Conservation (phyloP, 2,329 filamentous ascomycete species). For the Blumeria hordei region DNA sequence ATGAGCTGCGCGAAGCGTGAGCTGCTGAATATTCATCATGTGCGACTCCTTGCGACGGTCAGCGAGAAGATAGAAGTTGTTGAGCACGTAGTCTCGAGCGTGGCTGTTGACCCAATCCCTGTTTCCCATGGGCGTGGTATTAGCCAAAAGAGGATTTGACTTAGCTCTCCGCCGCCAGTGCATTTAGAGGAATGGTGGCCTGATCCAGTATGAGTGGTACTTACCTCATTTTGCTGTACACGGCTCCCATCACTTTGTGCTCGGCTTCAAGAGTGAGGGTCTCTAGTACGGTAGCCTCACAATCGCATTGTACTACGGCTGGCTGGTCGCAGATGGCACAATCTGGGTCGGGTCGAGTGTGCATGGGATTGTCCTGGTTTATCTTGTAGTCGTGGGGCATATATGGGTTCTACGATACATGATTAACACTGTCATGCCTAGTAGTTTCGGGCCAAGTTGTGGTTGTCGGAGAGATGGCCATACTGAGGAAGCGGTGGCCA, state of each 20-base stretch:
- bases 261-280: conserved; percentile 38
- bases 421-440: no score
- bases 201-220: conserved; percentile 6
- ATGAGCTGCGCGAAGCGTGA: conserved; percentile 29
- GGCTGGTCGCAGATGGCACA: conserved; percentile 42
- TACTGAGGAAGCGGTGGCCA: no score
- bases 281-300: conserved; percentile 40
- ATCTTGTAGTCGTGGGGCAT: background rate
- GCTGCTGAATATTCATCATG: conserved; percentile 27
- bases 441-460: no score
- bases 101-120: conserved; percentile 40
- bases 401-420: background rate
- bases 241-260: conserved; percentile 33
- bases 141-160: background rate
- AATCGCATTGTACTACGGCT: conserved; percentile 33
- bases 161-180: background rate
- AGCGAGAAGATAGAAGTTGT: conserved; percentile 36
- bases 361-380: background rate
- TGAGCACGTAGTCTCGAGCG: conserved; percentile 42
- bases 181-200: background rate
- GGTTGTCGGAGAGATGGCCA: no score
- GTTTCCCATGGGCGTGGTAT: conserved; percentile 5
- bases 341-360: conserved; percentile 25
- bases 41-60: conserved; percentile 35
- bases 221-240: conserved; percentile 40